These are phyloP conservation scores for Rhododendron mucronatum DNA, from an alignment of 148 eudicot genomes.

Conservation along the genomic window DNA sequence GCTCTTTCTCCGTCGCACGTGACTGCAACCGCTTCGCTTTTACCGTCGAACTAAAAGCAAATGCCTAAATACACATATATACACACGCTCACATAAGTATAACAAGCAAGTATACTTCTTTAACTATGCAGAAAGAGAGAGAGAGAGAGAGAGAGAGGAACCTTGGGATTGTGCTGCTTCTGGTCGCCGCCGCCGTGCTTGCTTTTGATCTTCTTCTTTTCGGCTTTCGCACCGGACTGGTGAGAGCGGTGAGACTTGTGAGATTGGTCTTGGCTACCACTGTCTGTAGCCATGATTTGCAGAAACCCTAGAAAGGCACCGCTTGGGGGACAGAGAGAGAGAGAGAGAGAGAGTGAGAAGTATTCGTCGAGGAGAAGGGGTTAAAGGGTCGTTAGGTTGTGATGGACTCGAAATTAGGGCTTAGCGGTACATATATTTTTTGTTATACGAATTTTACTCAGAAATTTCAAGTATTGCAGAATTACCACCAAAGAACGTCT, in stretches of 20 bases:
- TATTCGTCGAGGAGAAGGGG: not conserved
- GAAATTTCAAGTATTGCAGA: too few relatives aligned
- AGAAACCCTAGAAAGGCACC: not conserved
- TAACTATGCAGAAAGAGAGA: not conserved
- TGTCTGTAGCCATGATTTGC: slow-evolving; percentile 32
- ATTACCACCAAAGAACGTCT: too few relatives aligned
- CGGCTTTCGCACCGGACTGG: slow-evolving; percentile 60
- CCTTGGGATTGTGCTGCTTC: slow-evolving; percentile 68
- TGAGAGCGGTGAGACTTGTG: slow-evolving; percentile 60
- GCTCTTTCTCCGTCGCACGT: slow-evolving; percentile 76
- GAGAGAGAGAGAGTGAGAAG: not conserved
- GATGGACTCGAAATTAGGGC: too few relatives aligned
- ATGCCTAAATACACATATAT: slow-evolving; percentile 46
- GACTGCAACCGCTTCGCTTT: slow-evolving; percentile 78
- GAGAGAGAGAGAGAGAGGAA: slow-evolving; percentile 1
- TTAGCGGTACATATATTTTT: too few relatives aligned
- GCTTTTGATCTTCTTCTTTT: slow-evolving; percentile 35
- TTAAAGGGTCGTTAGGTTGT: too few relatives aligned
- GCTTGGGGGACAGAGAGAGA: not conserved
- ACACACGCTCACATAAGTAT: not conserved
- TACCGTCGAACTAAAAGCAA: slow-evolving; percentile 62
- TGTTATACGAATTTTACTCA: too few relatives aligned
- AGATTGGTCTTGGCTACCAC: slow-evolving; percentile 29
- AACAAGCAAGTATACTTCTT: not conserved
- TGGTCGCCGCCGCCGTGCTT: slow-evolving; percentile 28